These are phyloP conservation scores for Penicillium capsulatum DNA, from an alignment of 2,329 filamentous ascomycete species.

Conservation along the genomic window DNA sequence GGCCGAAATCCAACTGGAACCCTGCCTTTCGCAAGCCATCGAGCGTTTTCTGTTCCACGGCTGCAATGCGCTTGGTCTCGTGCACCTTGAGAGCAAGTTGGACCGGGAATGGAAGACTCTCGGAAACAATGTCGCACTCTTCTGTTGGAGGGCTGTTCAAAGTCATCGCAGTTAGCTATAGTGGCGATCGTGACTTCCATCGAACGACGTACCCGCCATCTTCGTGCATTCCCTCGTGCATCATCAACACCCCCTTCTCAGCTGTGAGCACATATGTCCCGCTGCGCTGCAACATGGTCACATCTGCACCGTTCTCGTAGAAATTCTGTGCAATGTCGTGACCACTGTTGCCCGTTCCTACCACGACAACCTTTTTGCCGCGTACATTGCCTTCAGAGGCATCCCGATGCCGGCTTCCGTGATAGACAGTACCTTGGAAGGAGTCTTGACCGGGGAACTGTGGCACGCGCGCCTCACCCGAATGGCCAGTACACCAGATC, in stretches of 20 bases:
- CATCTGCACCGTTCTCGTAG: constrained; percentile 47
- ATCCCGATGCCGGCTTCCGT: constrained; percentile 43
- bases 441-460: constrained; percentile 37
- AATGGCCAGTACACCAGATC: constrained; percentile 48
- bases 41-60: constrained; percentile 42
- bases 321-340: constrained; percentile 53
- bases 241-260: constrained; percentile 44
- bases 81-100: constrained; percentile 45
- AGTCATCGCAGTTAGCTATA: neutral
- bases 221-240: constrained; percentile 45
- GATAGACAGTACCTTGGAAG: constrained; percentile 45
- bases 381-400: constrained; percentile 35
- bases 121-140: constrained; percentile 48
- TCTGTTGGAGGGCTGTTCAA: constrained; percentile 43
- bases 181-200: neutral
- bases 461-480: constrained; percentile 42
- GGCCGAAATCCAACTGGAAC: constrained; percentile 41
- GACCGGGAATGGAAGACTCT: constrained; percentile 47
- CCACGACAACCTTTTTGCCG: constrained; percentile 47
- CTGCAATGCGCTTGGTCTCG: constrained; percentile 40
- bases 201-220: constrained; percentile 35
- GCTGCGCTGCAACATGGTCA: constrained; percentile 53
- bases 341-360: constrained; percentile 49
- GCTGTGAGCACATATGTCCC: constrained; percentile 50
- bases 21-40: constrained; percentile 47